These are phyloP conservation scores for Trichosporon sp. DNA, from an alignment of 1,284 basidiomycete genomes.

Conservation along the genomic window DNA sequence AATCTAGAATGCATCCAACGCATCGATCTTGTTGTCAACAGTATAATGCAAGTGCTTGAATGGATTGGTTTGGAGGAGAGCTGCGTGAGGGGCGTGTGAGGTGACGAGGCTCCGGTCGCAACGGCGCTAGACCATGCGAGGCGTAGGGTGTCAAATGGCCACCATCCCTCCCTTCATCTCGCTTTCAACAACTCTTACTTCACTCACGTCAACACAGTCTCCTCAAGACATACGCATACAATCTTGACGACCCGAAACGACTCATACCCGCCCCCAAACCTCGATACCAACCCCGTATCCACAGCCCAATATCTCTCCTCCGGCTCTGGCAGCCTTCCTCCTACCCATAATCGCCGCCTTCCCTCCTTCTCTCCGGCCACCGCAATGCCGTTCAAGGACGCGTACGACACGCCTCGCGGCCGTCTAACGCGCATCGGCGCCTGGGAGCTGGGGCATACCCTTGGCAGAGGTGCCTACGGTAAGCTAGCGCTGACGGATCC, in stretches of 20 bases:
- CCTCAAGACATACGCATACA: neutral
- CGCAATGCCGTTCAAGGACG: slow-evolving; percentile 4
- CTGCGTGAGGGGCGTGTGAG: neutral
- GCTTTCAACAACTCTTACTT: neutral
- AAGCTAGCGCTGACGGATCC: neutral
- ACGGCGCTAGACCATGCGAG: slow-evolving; percentile 1
- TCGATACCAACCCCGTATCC: neutral
- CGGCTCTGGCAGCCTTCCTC: neutral
- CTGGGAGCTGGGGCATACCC: slow-evolving; percentile 49
- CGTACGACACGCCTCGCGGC: slow-evolving; percentile 38
- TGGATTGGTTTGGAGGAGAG: neutral
- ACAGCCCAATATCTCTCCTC: neutral
- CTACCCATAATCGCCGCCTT: neutral
- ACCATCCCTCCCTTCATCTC: slow-evolving; percentile 1
- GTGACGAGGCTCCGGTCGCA: neutral
- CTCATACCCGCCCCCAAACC: neutral
- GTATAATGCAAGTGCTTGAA: neutral
- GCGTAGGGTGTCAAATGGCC: neutral
- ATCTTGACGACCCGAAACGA: neutral
- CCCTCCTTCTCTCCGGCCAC: neutral
- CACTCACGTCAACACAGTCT: neutral
- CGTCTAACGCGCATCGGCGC: slow-evolving; percentile 42
- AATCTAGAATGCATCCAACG: slow-evolving; percentile 7
- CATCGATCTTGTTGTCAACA: slow-evolving; percentile 12
- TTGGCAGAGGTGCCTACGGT: slow-evolving; percentile 55